Base-by-base conservation (phyloP, 495 filamentous ascomycete species). In the Wilcoxina mikolae region DNA sequence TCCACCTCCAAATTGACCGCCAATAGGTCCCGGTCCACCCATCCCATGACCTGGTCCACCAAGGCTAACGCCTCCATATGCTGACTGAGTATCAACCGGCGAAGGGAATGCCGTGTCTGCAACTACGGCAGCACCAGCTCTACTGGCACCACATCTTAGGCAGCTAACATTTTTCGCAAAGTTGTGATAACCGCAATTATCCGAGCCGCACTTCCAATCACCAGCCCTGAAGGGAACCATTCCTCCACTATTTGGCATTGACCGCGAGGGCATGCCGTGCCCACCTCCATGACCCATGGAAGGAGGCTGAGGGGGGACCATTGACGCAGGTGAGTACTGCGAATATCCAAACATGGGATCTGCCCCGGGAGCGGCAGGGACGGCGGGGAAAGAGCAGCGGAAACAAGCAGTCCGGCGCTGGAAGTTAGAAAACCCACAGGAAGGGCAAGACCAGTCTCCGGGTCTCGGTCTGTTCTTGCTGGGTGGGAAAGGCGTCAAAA, bases 131-230 rank as follows among this genome's bases (percentile, higher is more conserved):
- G 91, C 91, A 51, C 83, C 83, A 50, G 88, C 88, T 60, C 91
- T 86, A 67, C 88, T 91, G 22, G 88, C 93, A 63, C 91, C 91
- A 64, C 91, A 98, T 51, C 91, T 85, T 51, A 98, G 77, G 69
- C 91, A 98, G 68, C 85, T 91, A 58, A 95, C 90, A 65, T 98
- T 98, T 77, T 98, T 98, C 42, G 91, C 91, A 65, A 98, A 98
- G 69, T 98, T 98, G 71, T 98, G 91, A 63, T 98, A 98, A 28
- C 85, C 87, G 67, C 91, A 98, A n/a, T 87, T 87, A 64, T 95
- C 90, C 33, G 87, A 89, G 43, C 91, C 91, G 68, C 91, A 98
- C 67, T 95, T 95, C 91, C 91, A 98, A 67, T 98, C 91, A 59
- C 91, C 91, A 41, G 91, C 91, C 57, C 91, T 83, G 80, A 96